Evolutionary conservation across 768 basidiomycete species (phyloP).

Genomic region (Crepidotus variabilis): DNA sequence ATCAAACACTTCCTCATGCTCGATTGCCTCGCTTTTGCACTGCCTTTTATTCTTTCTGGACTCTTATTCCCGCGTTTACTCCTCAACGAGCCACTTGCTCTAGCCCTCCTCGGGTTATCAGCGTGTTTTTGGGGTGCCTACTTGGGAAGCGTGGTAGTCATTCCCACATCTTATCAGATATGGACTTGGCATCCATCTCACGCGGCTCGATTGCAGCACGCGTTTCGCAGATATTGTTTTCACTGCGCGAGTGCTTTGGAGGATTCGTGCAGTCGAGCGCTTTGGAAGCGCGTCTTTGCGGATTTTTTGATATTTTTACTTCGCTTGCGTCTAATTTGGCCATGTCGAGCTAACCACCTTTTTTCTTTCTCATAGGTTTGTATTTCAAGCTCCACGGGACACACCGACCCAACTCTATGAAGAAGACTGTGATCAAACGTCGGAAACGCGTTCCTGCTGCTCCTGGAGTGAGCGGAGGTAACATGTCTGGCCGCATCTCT

Average conservation of each 20-base stretch:
- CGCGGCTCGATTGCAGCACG: not conserved
- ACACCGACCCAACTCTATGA: constrained; percentile 97
- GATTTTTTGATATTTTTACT: constrained; percentile 8
- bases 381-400: constrained; percentile 99
- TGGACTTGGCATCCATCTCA: constrained; percentile 3
- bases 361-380: constrained; percentile 55
- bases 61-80: not conserved
- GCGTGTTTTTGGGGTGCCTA: not conserved
- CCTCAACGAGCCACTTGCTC: not conserved
- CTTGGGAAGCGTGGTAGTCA: not conserved
- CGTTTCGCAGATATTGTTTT: not conserved
- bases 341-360: constrained; percentile 3
- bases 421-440: constrained; percentile 98
- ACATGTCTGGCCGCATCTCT: constrained; percentile 42
- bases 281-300: not conserved
- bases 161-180: constrained; percentile 37
- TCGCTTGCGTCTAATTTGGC: not conserved
- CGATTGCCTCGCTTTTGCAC: constrained; percentile 40
- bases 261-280: too few relatives aligned
- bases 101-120: not conserved
- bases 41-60: constrained; percentile 19
- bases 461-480: constrained; percentile 36
- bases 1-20: too few relatives aligned
- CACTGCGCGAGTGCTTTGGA: not conserved
- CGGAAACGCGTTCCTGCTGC: constrained; percentile 97